phyloP scores from a whole-genome alignment of 345 rosid species.

The Citrus medica region DNA sequence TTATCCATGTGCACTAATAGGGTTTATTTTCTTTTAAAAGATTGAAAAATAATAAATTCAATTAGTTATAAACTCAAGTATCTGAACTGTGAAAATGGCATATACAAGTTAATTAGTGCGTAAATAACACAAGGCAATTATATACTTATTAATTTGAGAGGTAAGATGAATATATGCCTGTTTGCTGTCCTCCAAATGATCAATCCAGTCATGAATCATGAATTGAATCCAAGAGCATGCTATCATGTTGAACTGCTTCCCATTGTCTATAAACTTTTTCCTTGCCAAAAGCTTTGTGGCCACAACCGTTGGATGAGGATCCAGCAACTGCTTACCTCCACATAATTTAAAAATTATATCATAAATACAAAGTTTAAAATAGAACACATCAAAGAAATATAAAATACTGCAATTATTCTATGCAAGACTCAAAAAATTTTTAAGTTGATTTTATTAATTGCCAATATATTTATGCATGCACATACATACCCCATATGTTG shows the following conservation, averaged over 20 bases:
- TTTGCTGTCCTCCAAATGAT: conserved; percentile 69
- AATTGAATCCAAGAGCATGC: conserved; percentile 84
- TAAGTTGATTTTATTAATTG: no score
- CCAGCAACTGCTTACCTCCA: conserved; percentile 40
- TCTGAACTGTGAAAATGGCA: no score
- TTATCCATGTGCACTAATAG: no score
- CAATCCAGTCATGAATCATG: conserved; percentile 91
- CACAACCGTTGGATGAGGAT: conserved; percentile 72
- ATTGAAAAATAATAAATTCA: no score
- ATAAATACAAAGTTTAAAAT: not conserved
- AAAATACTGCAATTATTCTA: no score
- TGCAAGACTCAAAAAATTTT: no score
- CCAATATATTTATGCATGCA: not conserved
- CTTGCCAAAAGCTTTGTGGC: conserved; percentile 59
- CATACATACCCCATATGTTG: conserved; percentile 41
- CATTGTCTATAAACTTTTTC: conserved; percentile 49
- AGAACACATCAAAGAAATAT: no score
- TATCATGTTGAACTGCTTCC: conserved; percentile 69
- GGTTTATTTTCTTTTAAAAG: no score
- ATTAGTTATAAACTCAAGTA: no score
- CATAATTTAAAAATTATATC: not conserved
- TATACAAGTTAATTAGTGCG: no score
- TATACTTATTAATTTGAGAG: not conserved
- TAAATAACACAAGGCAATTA: no score
- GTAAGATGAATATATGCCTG: conserved; percentile 33